Base-by-base conservation (phyloP, 306 rosid species). In the Cyamopsis tetragonoloba region DNA sequence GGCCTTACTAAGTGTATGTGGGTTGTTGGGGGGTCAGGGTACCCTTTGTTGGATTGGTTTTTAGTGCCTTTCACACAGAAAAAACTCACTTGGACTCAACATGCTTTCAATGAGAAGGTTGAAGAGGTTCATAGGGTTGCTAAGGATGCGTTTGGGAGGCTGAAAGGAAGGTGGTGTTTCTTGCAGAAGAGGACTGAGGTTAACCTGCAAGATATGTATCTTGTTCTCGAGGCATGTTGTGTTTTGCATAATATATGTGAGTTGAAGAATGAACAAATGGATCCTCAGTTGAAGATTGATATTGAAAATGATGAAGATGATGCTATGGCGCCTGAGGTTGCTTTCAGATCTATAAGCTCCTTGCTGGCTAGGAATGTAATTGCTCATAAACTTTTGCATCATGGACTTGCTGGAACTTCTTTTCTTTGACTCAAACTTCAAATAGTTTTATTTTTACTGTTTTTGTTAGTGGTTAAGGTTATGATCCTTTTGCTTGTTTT, bases 311-410 rank as follows among this genome's bases (percentile, higher is more conserved):
- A 7, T 12, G 23, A 3, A 6, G 96, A 84, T 22, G 95, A 86
- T 57, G 88, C 82, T 15, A 86, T 84, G 96, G 79, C 82, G 4
- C 97, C 95, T 0, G 92, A 91, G 77, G 63, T 9, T 15, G 42
- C 82, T 3, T 19, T 86, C 35, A 86, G 89, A 72, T 91, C 97
- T 2, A 58, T 32, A 2, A 76, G 57, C 42, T 84, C 97, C 6
- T 46, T 67, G 76, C 82, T 82, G 76, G 84, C 91, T 0, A 79
- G 97, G 73, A 96, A 91, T 44, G 71, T 84, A 64, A 91, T 91
- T 81, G 97, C 97, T 24, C 96, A 88, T 74, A 88, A 91, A 80
- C 83, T 91, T 17, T 77, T 91, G 59, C 97, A 91, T 69, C 97
- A 86, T 81, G 97, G 97, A 37, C 86, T 88, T n/a, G 97, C 86